Percentiles rank a stretch among this genome's conserved stretches.
Conservation (phyloP, 352 stramenopile genomes). For the Pythium coloratum region DNA sequence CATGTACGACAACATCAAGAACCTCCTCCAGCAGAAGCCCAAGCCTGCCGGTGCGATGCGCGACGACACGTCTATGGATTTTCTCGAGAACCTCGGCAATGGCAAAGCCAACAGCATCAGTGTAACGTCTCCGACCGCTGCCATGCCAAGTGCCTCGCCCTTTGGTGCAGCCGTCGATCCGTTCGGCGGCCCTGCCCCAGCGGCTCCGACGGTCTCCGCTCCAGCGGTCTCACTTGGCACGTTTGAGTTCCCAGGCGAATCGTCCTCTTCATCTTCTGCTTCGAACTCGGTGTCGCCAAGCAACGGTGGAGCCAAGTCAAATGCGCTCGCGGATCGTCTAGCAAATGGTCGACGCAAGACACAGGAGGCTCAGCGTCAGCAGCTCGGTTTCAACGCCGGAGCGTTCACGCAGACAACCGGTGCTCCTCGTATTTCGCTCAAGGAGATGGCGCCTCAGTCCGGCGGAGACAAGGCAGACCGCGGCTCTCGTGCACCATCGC, state of each 20-base stretch:
- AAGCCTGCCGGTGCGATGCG: conserved; percentile 31
- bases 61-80: conserved; percentile 65
- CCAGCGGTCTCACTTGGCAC: conserved; percentile 7
- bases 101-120: conserved; percentile 36
- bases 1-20: conserved; percentile 87
- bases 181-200: conserved; percentile 28
- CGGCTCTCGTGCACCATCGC: conserved; percentile 22
- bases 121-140: conserved; percentile 28
- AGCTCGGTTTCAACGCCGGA: conserved; percentile 56
- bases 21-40: conserved; percentile 73
- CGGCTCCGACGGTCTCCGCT: not conserved
- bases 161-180: conserved; percentile 28
- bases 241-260: conserved; percentile 25
- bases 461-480: conserved; percentile 17
- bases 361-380: conserved; percentile 64
- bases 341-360: conserved; percentile 66
- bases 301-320: conserved; percentile 41
- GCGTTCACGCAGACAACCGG: conserved; percentile 40
- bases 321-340: conserved; percentile 59
- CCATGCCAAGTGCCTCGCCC: conserved; percentile 10
- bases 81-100: conserved; percentile 56
- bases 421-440: conserved; percentile 58
- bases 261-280: not conserved
- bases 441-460: conserved; percentile 38
- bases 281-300: conserved; percentile 13